These are phyloP conservation scores for Fusarium poae DNA, from an alignment of 2,329 filamentous ascomycete genomes.

Conservation along the genomic window DNA sequence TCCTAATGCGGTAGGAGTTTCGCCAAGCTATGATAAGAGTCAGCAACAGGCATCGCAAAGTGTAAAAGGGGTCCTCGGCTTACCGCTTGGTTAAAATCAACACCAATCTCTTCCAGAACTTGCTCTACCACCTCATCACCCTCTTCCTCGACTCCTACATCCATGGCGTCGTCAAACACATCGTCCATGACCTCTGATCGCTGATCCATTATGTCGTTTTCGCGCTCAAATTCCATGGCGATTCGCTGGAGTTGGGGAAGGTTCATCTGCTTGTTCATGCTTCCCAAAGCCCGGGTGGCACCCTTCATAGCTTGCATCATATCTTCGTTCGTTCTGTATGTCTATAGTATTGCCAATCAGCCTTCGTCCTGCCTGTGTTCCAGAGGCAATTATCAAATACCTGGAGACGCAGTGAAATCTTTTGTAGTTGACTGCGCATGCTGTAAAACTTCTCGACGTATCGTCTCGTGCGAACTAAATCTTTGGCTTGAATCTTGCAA, in stretches of 20 bases:
- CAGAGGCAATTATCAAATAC: constrained; percentile 59
- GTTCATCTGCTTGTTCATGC: constrained; percentile 99
- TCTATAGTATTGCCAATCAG: constrained; percentile 65
- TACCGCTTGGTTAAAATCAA: constrained; percentile 91
- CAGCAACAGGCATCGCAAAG: constrained; percentile 43
- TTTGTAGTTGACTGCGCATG: constrained; percentile 97
- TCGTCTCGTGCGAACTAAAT: constrained; percentile 90
- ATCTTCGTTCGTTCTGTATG: constrained; percentile 97
- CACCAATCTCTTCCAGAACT: constrained; percentile 95
- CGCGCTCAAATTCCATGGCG: constrained; percentile 98
- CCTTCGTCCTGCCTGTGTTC: neutral
- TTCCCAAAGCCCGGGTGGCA: constrained; percentile 89
- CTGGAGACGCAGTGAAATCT: constrained; percentile 94
- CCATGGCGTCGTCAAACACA: constrained; percentile 96
- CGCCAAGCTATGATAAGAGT: constrained; percentile 76
- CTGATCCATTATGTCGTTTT: constrained; percentile 99
- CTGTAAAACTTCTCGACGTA: constrained; percentile 99
- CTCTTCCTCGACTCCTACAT: constrained; percentile 90
- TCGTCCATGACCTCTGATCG: constrained; percentile 99
- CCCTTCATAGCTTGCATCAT: constrained; percentile 99
- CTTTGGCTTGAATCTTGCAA: constrained; percentile 97
- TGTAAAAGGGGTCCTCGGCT: constrained; percentile 51
- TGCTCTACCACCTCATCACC: constrained; percentile 97
- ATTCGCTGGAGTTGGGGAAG: constrained; percentile 94
- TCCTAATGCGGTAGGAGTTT: constrained; percentile 88